phyloP scores from a whole-genome alignment of 1,139 yeast species.

The Taphrina confusa region DNA sequence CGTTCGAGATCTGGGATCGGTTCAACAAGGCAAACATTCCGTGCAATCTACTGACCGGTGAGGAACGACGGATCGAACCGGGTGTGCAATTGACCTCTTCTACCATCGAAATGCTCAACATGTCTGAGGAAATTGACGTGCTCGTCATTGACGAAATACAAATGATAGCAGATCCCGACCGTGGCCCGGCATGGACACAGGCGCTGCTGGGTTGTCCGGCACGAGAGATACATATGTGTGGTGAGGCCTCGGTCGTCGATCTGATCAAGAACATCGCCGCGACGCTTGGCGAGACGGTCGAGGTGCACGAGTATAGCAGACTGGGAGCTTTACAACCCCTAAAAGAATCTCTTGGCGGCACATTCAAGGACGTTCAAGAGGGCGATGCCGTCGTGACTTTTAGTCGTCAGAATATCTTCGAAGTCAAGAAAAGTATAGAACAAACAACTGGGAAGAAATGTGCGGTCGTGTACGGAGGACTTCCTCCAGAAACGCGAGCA shows the following conservation, averaged over 20 bases:
- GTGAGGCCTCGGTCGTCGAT: conserved; percentile 80
- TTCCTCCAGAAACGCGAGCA: conserved; percentile 93
- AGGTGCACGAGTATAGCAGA: conserved; percentile 67
- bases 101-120: conserved; percentile 89
- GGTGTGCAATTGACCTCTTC: conserved; percentile 80
- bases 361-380: conserved; percentile 48
- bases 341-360: conserved; percentile 46
- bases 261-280: conserved; percentile 60
- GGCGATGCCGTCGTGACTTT: conserved; percentile 94
- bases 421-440: conserved; percentile 67
- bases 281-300: conserved; percentile 77
- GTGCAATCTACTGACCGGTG: conserved; percentile 91
- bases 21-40: conserved; percentile 64
- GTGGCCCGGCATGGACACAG: conserved; percentile 96
- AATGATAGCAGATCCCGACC: conserved; percentile 74
- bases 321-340: conserved; percentile 70
- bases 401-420: conserved; percentile 69
- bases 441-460: conserved; percentile 62
- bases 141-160: conserved; percentile 96
- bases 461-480: conserved; percentile 90
- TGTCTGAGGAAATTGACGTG: conserved; percentile 68
- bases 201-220: conserved; percentile 88
- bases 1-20: conserved; percentile 85
- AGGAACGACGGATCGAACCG: conserved; percentile 73
- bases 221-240: conserved; percentile 85